These are phyloP conservation scores for Cairneyella variabilis DNA, from an alignment of 495 filamentous ascomycete genomes.

Conservation along the genomic window DNA sequence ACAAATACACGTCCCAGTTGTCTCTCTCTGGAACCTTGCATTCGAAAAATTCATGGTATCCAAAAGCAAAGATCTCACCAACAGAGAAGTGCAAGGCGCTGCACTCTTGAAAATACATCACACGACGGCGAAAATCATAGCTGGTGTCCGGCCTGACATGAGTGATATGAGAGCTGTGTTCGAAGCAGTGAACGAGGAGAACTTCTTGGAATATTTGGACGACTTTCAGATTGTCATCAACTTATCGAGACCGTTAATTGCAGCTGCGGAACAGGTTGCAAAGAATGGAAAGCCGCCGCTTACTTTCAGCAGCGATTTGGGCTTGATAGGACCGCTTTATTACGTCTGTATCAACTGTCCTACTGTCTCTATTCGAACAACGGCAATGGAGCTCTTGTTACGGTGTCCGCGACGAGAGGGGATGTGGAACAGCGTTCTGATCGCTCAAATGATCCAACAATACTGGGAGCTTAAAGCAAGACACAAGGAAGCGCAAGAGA, in stretches of 20 bases:
- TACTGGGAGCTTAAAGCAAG: constrained; percentile 17
- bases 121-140: constrained; percentile 6
- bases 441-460: constrained; percentile 6
- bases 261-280: constrained; percentile 10
- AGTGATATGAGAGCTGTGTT: constrained; percentile 2
- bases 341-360: constrained; percentile 35
- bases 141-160: neutral
- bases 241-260: constrained; percentile 14
- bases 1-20: constrained; percentile 2
- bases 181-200: constrained; percentile 2
- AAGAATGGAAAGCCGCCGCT: constrained; percentile 12
- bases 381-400: constrained; percentile 36
- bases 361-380: constrained; percentile 32
- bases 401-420: constrained; percentile 40
- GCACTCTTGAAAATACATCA: constrained; percentile 23
- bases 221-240: constrained; percentile 13
- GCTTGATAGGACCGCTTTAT: constrained; percentile 37
- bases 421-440: constrained; percentile 33
- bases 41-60: constrained; percentile 20
- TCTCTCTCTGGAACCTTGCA: constrained; percentile 9
- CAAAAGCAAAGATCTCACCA: neutral
- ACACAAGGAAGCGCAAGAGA: neutral
- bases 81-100: constrained; percentile 21
- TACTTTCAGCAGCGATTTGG: constrained; percentile 29
- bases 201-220: neutral